Base-by-base conservation (phyloP, 352 stramenopile genomes). In the Globisporangium rhizosaccharum region DNA sequence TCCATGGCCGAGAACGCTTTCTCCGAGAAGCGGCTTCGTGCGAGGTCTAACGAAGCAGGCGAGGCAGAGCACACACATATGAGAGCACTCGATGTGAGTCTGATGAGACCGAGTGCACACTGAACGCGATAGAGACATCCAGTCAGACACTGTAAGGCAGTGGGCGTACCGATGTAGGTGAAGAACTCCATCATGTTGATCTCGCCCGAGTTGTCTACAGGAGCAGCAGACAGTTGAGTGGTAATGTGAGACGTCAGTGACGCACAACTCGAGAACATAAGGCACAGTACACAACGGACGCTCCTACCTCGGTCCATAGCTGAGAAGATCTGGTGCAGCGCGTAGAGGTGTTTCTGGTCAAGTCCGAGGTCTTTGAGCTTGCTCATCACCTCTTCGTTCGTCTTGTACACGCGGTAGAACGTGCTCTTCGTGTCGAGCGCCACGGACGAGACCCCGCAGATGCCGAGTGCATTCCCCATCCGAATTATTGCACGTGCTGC, bases 1-100 rank as follows among this genome's bases (percentile, higher is more conserved):
- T 90, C 76, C 78, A 88, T 90, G 56, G 88, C 76, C 2, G 69
- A 63, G 59, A 90, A 90, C 4, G 78, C 78, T 51, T 90, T 90
- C 53, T 86, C 75, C 6, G 76, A 85, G 60, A 88, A 90, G 11
- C 71, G 68, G 23, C 61, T 86, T 17, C 77, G 76, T 15, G 70
- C 70, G 11, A 90, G 46, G 26, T 90, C 79, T 87, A 67, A 47
- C 33, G 23, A 2, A 39, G 30, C 17, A 33, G 11, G 17, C 4
- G 17, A 48, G 7, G 33, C 33, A 39, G 33, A 2, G 33, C 30
- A 36, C 30, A 36, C 7, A 36, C 30, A 36, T 9, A 36, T 9
- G 30, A 36, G 33, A 10, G 33, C 10, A 10, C 7, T 10, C 9
- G 18, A 28, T 26, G 18, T 12, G 44, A 4, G 8, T 28, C 3